These are phyloP conservation scores for Fusarium scirpi DNA, from an alignment of 2,329 filamentous ascomycete genomes.

Conservation along the genomic window DNA sequence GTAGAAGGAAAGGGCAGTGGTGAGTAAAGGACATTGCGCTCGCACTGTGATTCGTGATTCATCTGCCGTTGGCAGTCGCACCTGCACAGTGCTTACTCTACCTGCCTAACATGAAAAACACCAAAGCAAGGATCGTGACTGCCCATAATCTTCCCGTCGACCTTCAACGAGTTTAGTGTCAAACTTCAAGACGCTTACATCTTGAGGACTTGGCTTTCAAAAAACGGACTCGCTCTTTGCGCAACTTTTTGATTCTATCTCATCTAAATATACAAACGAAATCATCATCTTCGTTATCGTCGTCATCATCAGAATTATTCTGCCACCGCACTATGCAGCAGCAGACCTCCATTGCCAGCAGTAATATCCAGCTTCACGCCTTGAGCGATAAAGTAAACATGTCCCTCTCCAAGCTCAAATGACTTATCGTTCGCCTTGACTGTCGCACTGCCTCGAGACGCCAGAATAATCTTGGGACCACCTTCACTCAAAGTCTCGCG, in stretches of 20 bases:
- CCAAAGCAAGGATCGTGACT: background rate
- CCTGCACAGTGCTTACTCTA: background rate
- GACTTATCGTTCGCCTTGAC: slow-evolving; percentile 34
- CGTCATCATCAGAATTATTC: slow-evolving; percentile 16
- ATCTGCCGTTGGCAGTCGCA: background rate
- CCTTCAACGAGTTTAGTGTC: background rate
- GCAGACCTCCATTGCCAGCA: slow-evolving; percentile 31
- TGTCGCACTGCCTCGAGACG: slow-evolving; percentile 38
- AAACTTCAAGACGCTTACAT: background rate
- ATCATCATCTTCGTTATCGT: background rate
- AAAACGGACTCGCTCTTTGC: background rate
- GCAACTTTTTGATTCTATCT: background rate
- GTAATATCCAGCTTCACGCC: slow-evolving; percentile 40
- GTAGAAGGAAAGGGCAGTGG: background rate
- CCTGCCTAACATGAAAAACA: background rate
- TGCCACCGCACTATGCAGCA: slow-evolving; percentile 41
- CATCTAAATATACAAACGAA: background rate
- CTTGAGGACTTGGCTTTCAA: background rate
- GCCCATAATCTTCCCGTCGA: background rate
- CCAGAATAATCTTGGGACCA: slow-evolving; percentile 42
- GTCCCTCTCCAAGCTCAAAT: slow-evolving; percentile 42
- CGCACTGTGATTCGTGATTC: slow-evolving; percentile 1
- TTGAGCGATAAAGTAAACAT: slow-evolving; percentile 45
- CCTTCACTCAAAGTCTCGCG: slow-evolving; percentile 59
- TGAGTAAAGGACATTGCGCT: background rate